Evolutionary conservation across 2,329 filamentous ascomycete species (phyloP).

Genomic region (Pseudogymnoascus sp.): DNA sequence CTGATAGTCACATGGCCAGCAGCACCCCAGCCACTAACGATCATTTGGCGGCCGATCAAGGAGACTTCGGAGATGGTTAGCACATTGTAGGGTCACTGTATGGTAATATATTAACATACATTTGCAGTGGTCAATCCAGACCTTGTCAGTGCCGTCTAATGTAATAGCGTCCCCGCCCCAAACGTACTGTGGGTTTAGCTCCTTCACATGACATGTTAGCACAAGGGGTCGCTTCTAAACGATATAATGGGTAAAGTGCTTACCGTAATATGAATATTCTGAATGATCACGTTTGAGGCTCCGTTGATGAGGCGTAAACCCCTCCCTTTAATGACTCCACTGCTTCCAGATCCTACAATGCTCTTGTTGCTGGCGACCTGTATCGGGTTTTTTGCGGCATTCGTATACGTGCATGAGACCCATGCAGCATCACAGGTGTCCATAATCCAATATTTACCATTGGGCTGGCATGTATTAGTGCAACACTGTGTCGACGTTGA

Average conservation of each 20-base stretch:
- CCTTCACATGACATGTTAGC: neutral
- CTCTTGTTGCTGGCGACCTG: constrained; percentile 23
- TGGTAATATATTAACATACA: constrained; percentile 12
- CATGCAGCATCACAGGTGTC: neutral
- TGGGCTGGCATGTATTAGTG: neutral
- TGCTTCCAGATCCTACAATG: constrained; percentile 22
- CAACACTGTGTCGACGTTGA: neutral
- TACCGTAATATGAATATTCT: constrained; percentile 22
- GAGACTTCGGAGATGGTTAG: constrained; percentile 20
- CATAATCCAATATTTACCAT: neutral
- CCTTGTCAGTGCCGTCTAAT: constrained; percentile 26
- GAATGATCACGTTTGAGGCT: constrained; percentile 22
- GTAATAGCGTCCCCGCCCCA: constrained; percentile 33
- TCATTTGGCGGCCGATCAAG: constrained; percentile 37
- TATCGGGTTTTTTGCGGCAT: constrained; percentile 21
- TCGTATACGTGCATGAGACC: constrained; percentile 15
- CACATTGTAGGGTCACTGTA: neutral
- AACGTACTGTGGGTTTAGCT: constrained; percentile 31
- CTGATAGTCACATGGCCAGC: constrained; percentile 35
- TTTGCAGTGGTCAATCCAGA: constrained; percentile 34
- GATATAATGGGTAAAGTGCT: neutral
- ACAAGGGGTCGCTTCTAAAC: neutral
- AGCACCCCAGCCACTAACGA: constrained; percentile 29
- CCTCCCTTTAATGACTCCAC: constrained; percentile 24
- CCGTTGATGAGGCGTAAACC: constrained; percentile 23